Percentiles rank a stretch among this genome's conserved stretches.
Conservation (phyloP, 106 monocot genomes). For the Posidonia australis region DNA sequence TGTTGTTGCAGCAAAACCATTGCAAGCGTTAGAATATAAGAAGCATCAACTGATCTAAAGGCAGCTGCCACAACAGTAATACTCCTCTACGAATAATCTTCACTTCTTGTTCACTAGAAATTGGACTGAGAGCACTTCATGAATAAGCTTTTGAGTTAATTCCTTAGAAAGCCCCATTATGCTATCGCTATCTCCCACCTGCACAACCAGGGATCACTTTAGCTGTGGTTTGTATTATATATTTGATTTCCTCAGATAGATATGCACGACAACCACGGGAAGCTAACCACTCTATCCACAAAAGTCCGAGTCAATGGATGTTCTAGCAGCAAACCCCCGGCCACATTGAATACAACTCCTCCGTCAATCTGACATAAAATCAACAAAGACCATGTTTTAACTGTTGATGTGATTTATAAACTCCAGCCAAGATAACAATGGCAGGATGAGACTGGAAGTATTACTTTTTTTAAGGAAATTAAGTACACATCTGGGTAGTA, state of each 20-base stretch:
- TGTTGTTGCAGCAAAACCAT: too few relatives aligned
- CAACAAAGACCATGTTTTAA: neutral
- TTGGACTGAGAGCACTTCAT: conserved; percentile 25
- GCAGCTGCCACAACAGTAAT: too few relatives aligned
- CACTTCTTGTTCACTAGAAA: neutral
- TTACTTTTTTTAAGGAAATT: too few relatives aligned
- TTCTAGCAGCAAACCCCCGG: conserved; percentile 74
- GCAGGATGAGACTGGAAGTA: too few relatives aligned
- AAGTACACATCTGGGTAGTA: too few relatives aligned
- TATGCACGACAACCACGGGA: neutral
- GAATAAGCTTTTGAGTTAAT: conserved; percentile 58
- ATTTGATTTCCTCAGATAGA: neutral
- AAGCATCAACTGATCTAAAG: too few relatives aligned
- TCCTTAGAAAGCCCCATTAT: conserved; percentile 83
- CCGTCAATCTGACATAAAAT: conserved; percentile 45
- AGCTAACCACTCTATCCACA: conserved; percentile 71
- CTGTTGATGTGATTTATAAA: neutral
- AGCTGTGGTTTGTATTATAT: neutral
- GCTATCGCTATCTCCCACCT: conserved; percentile 65
- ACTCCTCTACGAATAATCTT: too few relatives aligned
- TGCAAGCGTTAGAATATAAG: too few relatives aligned
- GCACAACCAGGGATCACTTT: conserved; percentile 1
- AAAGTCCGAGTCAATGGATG: conserved; percentile 69
- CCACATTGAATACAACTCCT: conserved; percentile 65
- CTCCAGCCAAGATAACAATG: too few relatives aligned